phyloP scores from a whole-genome alignment of 441 rosid genomes.

The Iberis amara region DNA sequence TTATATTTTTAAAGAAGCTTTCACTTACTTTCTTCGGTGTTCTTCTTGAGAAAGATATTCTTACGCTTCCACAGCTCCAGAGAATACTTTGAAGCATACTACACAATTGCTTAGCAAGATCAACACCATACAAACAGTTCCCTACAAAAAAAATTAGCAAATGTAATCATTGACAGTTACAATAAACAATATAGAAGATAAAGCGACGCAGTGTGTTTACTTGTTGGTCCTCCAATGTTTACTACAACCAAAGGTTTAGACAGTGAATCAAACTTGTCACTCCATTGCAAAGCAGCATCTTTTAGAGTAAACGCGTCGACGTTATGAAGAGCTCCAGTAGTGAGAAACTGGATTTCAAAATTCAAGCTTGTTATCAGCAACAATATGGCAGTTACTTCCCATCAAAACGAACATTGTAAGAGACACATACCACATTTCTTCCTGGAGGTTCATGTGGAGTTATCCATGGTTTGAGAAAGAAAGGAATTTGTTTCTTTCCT shows the following conservation, averaged over 20 bases:
- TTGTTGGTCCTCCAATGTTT: constrained; percentile 67
- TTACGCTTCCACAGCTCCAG: constrained; percentile 63
- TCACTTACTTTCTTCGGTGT: constrained; percentile 46
- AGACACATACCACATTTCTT: constrained; percentile 48
- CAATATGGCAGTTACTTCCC: background rate
- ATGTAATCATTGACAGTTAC: background rate
- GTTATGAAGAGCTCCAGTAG: constrained; percentile 64
- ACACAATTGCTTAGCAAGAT: constrained; percentile 43
- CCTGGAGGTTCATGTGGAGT: constrained; percentile 60
- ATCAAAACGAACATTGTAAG: background rate
- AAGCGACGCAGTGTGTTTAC: constrained; percentile 32
- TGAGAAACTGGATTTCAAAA: constrained; percentile 43
- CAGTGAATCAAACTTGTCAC: constrained; percentile 40
- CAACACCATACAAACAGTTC: constrained; percentile 51
- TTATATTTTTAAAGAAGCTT: background rate
- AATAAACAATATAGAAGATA: background rate
- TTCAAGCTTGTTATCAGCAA: constrained; percentile 24
- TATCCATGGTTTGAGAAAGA: constrained; percentile 53
- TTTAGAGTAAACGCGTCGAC: constrained; percentile 43
- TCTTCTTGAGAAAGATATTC: constrained; percentile 64
- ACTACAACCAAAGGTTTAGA: constrained; percentile 62
- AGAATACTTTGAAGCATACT: constrained; percentile 44
- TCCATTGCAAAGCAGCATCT: constrained; percentile 48
- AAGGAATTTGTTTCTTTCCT: constrained; percentile 46
- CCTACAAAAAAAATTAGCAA: constrained; percentile 30